A percentile compares a stretch with the other conserved stretches of the same genome.
Evolutionary conservation across 2,329 filamentous ascomycete genomes (phyloP).

Genomic region (Aspergillus sp.): DNA sequence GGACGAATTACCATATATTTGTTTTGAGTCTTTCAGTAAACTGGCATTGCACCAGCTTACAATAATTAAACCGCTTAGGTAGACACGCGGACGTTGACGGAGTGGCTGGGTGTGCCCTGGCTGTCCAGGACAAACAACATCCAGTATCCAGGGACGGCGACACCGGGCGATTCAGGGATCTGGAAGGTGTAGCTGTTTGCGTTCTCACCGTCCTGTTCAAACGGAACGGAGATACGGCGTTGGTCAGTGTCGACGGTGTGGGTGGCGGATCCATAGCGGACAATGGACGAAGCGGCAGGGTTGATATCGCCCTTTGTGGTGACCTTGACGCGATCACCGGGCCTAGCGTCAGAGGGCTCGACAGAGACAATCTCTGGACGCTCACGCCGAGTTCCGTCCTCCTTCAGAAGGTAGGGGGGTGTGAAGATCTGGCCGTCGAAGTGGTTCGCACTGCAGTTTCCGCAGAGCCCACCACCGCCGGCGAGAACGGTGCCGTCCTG

Average conservation of each 20-base stretch:
- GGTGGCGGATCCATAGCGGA: slow-evolving; percentile 34
- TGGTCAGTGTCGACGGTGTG: slow-evolving; percentile 9
- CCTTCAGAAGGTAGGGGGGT: slow-evolving; percentile 54
- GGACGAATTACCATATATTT: too few relatives aligned
- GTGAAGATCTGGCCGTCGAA: slow-evolving; percentile 57
- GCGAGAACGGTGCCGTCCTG: slow-evolving; percentile 52
- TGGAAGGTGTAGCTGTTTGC: background rate
- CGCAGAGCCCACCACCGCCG: slow-evolving; percentile 57
- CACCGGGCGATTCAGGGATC: background rate
- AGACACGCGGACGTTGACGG: slow-evolving; percentile 12
- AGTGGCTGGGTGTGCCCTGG: slow-evolving; percentile 29
- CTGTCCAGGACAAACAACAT: slow-evolving; percentile 3
- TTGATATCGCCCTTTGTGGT: background rate
- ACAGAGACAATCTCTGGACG: background rate
- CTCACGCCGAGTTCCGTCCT: background rate
- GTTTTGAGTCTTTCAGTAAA: too few relatives aligned
- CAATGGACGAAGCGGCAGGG: slow-evolving; percentile 37
- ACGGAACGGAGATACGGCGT: background rate
- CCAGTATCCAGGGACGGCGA: background rate
- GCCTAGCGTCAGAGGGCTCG: background rate
- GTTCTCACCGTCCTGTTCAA: background rate
- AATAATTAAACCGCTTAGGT: too few relatives aligned
- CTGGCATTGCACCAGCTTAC: too few relatives aligned
- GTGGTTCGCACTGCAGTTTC: slow-evolving; percentile 50
- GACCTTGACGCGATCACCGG: background rate